phyloP scores from a whole-genome alignment of 1,284 basidiomycete genomes.

The Irpex lacteus region DNA sequence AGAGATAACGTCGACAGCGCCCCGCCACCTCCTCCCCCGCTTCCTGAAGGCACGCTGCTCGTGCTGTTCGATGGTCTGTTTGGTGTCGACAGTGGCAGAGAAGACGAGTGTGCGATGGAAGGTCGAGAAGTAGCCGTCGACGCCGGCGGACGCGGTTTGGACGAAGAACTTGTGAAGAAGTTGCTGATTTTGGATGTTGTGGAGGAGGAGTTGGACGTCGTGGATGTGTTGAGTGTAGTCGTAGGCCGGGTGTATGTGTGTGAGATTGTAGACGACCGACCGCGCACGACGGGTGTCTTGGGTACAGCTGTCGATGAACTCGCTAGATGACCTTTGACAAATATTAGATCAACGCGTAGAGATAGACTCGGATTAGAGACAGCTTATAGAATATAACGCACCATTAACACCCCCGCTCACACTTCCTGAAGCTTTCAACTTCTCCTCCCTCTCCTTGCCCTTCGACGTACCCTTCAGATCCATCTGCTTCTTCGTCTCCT shows the following conservation, averaged over 20 bases:
- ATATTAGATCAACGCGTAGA: not conserved
- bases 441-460: not conserved
- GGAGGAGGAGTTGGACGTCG: constrained; percentile 25
- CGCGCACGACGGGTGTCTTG: constrained; percentile 10
- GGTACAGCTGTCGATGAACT: not conserved
- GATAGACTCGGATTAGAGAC: not conserved
- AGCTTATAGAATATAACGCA: not conserved
- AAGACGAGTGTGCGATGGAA: constrained; percentile 8
- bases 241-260: constrained; percentile 33
- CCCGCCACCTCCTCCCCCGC: not conserved
- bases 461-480: not conserved
- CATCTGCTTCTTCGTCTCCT: constrained; percentile 13
- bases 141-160: constrained; percentile 13
- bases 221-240: not conserved
- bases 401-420: not conserved
- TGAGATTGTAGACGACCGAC: constrained; percentile 19
- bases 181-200: constrained; percentile 19
- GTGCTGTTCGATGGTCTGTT: not conserved
- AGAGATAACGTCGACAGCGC: constrained; percentile 47
- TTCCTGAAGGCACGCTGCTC: constrained; percentile 7
- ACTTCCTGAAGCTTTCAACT: no score
- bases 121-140: not conserved
- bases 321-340: not conserved
- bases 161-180: constrained; percentile 13
- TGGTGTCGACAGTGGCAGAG: not conserved